Evolutionary conservation across 2,329 filamentous ascomycete genomes (phyloP).

Genomic region (Nannizziopsis arthrosporioides): DNA sequence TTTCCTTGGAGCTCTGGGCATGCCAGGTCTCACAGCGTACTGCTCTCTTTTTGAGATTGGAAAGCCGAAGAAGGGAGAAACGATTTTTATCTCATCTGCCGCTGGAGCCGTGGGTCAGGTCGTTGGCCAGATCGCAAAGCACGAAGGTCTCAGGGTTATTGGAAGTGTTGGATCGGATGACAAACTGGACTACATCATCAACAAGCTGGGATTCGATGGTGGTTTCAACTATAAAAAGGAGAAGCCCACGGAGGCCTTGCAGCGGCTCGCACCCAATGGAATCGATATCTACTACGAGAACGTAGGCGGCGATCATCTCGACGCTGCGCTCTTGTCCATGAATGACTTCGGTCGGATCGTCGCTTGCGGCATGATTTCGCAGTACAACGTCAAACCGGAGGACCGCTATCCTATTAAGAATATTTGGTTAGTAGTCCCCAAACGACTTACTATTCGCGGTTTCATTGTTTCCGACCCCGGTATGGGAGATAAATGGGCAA

Average conservation of each 20-base stretch:
- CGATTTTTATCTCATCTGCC: conserved; percentile 70
- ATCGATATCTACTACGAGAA: conserved; percentile 80
- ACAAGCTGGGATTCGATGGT: conserved; percentile 57
- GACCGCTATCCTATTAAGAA: conserved; percentile 57
- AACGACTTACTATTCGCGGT: conserved; percentile 56
- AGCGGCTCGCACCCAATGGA: conserved; percentile 60
- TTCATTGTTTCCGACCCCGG: conserved; percentile 60
- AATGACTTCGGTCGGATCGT: conserved; percentile 57
- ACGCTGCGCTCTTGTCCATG: conserved; percentile 53
- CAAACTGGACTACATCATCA: conserved; percentile 63
- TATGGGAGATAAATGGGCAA: conserved; percentile 54
- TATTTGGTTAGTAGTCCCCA: conserved; percentile 52
- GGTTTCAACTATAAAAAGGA: conserved; percentile 88
- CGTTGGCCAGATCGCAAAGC: conserved; percentile 73
- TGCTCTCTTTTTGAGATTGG: conserved; percentile 64
- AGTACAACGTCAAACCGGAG: conserved; percentile 54
- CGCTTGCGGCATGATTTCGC: conserved; percentile 57
- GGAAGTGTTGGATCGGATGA: conserved; percentile 69
- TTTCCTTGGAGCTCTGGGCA: conserved; percentile 66
- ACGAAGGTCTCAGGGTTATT: conserved; percentile 65
- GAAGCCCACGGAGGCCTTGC: conserved; percentile 54
- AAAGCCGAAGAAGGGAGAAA: conserved; percentile 63
- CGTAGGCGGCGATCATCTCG: conserved; percentile 62
- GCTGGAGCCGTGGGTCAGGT: conserved; percentile 72
- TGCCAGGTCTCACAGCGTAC: conserved; percentile 68